Conservation (phyloP, 2,329 filamentous ascomycete genomes). For the Ophioceras dolichostomum region DNA sequence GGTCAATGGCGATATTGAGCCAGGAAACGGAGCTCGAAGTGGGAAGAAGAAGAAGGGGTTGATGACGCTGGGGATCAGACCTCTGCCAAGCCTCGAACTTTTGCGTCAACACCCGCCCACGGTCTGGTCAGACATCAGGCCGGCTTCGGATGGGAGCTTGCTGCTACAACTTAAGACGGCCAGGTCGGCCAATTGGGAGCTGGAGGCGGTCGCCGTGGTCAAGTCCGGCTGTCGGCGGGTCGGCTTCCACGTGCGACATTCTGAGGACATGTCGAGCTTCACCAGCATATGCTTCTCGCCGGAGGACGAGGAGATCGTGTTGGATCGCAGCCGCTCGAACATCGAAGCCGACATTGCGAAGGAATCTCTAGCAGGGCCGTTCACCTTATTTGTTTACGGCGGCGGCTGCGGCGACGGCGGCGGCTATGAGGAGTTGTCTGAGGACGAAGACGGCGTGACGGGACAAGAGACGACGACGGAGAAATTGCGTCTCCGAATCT, state of each 20-base stretch:
- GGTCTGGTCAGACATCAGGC: background rate
- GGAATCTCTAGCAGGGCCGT: conserved; percentile 22
- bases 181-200: conserved; percentile 11
- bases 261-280: conserved; percentile 13
- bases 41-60: background rate
- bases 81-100: conserved; percentile 9
- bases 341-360: conserved; percentile 21
- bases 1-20: background rate
- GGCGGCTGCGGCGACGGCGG: conserved; percentile 2
- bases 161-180: conserved; percentile 3
- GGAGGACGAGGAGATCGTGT: conserved; percentile 22
- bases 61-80: conserved; percentile 26
- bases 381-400: conserved; percentile 29
- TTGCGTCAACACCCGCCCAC: too few species aligned
- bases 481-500: conserved; percentile 23
- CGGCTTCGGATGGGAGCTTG: too few species aligned
- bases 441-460: too few species aligned
- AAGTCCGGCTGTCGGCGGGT: conserved; percentile 2
- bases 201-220: conserved; percentile 12
- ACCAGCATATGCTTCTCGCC: conserved; percentile 26
- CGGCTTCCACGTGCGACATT: conserved; percentile 14
- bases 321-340: conserved; percentile 22
- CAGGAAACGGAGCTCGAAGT: conserved; percentile 20
- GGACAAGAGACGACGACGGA: too few species aligned
- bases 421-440: conserved; percentile 9